Evolutionary conservation across 345 rosid species (phyloP).

Genomic region (Camelina laxa): DNA sequence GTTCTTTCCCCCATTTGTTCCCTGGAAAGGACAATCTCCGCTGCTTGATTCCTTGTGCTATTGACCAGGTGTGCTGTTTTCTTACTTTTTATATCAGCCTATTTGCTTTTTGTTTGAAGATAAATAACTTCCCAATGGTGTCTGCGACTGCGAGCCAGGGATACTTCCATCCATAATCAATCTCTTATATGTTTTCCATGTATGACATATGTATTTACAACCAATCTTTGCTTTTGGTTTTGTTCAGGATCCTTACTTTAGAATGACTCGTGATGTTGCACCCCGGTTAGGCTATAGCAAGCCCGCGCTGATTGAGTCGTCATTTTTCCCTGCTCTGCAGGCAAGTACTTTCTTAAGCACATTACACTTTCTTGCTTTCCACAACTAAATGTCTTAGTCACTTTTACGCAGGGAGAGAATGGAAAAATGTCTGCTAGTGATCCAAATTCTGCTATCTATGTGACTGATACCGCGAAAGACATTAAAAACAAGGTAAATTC

Average conservation of each 20-base stretch:
- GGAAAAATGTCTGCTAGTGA: conserved; percentile 99
- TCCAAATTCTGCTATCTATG: conserved; percentile 93
- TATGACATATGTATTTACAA: conserved; percentile 4
- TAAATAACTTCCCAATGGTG: not conserved
- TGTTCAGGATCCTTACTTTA: conserved; percentile 93
- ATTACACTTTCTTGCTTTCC: not conserved
- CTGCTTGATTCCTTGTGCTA: conserved; percentile 95
- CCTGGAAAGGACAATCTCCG: conserved; percentile 71
- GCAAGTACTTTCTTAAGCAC: conserved; percentile 42
- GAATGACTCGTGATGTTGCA: conserved; percentile 98
- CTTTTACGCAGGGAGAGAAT: conserved; percentile 73
- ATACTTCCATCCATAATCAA: not conserved
- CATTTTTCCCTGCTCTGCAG: conserved; percentile 86
- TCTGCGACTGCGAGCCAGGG: not conserved
- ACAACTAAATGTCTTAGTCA: conserved; percentile 6
- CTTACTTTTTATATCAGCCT: not conserved
- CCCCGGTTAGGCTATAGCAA: conserved; percentile 92
- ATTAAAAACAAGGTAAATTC: conserved; percentile 73
- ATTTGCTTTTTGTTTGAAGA: not conserved
- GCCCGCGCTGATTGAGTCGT: conserved; percentile 86
- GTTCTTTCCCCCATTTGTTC: conserved; percentile 90
- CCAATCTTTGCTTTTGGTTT: conserved; percentile 17
- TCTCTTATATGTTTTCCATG: not conserved
- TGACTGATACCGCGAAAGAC: conserved; percentile 81
- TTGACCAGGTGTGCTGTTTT: conserved; percentile 74